Base-by-base conservation (phyloP, 495 filamentous ascomycete genomes). In the Aspergillus steynii region DNA sequence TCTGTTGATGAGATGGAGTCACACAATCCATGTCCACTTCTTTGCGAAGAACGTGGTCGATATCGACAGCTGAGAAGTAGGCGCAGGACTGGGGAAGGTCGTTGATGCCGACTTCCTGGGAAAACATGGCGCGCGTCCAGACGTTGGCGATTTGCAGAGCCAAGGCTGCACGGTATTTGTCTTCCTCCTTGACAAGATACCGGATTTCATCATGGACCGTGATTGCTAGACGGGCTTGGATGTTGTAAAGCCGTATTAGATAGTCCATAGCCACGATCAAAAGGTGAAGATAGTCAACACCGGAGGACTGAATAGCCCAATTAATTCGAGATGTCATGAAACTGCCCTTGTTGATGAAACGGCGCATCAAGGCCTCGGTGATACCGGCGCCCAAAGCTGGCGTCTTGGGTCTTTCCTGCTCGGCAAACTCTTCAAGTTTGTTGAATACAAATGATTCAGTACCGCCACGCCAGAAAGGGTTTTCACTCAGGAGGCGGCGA, bases 391-490 rank as follows among this genome's bases (percentile, higher is more conserved):
- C 96, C n/a, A 99, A 81, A 14, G 96, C 91, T 0, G 95, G 95
- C 0, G 95, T 99, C 25, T 91, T 85, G 8, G 95, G 96, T 26
- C 85, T 80, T 65, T 97, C 93, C 72, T 97, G 93, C 69, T 97
- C 91, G 9, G 95, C 95, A 68, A 99, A 98, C 55, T 97, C 92
- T 77, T 99, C 95, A 0, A 99, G 83, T 65, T 88, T 90, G 75
- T 99, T 99, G 84, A 99, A 99, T 20, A 99, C 94, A 65, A 97
- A 93, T 7, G 90, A 94, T 73, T 99, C 95, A 0, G 95, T 97
- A 42, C 95, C 95, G 20, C 96, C 95, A 51, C 92, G 86, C 96
- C 96, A 99, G 74, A 99, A 99, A 2, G 88, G 78, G 12, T 83
- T 82, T 26, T 92, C 88, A 65, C 83, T 81, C 15, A 97, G 72